Evolutionary conservation across 306 rosid species (phyloP), one percentile per base, ranked within the genome.

Genomic region (Purshia tridentata): DNA sequence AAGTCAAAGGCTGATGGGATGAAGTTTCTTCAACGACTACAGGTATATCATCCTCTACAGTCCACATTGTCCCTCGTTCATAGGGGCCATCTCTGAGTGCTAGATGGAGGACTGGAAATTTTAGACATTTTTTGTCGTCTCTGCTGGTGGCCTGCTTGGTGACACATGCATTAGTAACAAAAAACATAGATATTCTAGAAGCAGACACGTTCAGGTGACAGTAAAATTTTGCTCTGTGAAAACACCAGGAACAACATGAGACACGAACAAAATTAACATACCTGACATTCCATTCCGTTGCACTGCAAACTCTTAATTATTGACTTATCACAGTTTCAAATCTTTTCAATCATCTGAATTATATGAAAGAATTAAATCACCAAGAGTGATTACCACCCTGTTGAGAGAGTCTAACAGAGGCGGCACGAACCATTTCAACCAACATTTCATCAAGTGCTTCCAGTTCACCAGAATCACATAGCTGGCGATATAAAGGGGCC

Each of bases 401-500:
- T 76, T 77, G 90, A 72, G 89, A 68, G 72, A 84, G 82, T 72
- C 76, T 82, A 67, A 87, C 82, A 20, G 92, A 91, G 63, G 96
- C 93, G 47, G 83, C 84, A 84, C 83, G 91, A 67, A 93, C 76
- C 74, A 85, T 77, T 67, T 86, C 70, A 77, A 81, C 86, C 58
- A 91, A 81, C 11, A 62, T 66, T 44, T 88, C 97, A 64, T 93
- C 96, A 68, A 91, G 79, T 13, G 74, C 86, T 63, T 88, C 91
- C 11, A 93, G 91, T 76, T 91, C 88, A 72, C 97, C 86, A 51
- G 91, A 85, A 82, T 87, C 86, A 48, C 80, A 80, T 52, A 93
- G 86, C 75, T 89, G 93, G 39, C 85, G 70, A 82, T 82, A 93
- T 14, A 83, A 75, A 76, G 93, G 94, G 81, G 97, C 98, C 20